Evolutionary conservation across 176 grass and related monocot species (phyloP).

Genomic region (Oryza punctata): DNA sequence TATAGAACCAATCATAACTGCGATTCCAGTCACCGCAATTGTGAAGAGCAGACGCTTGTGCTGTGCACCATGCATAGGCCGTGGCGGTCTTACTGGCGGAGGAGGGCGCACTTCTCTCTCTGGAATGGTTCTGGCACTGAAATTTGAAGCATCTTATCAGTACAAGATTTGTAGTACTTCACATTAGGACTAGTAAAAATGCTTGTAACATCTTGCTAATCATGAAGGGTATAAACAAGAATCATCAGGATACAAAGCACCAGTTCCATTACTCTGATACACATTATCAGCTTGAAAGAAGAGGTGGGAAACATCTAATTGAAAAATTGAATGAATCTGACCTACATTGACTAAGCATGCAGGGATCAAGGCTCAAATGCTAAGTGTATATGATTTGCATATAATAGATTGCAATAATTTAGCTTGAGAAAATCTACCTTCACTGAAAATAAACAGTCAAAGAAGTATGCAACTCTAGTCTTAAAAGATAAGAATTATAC

Average conservation of each 20-base stretch:
- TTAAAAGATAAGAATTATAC: too few relatives aligned
- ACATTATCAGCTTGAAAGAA: neutral
- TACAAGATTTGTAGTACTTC: neutral
- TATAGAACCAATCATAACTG: conserved; percentile 75
- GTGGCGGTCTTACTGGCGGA: conserved; percentile 43
- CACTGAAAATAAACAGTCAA: neutral
- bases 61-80: conserved; percentile 44
- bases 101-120: conserved; percentile 63
- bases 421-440: neutral
- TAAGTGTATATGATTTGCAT: conserved; percentile 9
- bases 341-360: neutral
- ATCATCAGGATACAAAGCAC: neutral
- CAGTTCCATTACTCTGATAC: neutral
- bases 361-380: neutral
- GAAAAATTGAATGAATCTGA: neutral
- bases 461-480: too few relatives aligned
- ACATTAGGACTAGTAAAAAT: neutral
- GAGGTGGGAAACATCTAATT: neutral
- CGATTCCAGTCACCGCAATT: conserved; percentile 76
- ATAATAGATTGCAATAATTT: neutral
- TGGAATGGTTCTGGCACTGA: conserved; percentile 47
- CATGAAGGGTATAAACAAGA: neutral
- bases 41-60: conserved; percentile 72
- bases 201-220: neutral
- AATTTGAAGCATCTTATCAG: conserved; percentile 31